Base-by-base conservation (phyloP, 768 basidiomycete genomes). In the Tulasnella sp. region DNA sequence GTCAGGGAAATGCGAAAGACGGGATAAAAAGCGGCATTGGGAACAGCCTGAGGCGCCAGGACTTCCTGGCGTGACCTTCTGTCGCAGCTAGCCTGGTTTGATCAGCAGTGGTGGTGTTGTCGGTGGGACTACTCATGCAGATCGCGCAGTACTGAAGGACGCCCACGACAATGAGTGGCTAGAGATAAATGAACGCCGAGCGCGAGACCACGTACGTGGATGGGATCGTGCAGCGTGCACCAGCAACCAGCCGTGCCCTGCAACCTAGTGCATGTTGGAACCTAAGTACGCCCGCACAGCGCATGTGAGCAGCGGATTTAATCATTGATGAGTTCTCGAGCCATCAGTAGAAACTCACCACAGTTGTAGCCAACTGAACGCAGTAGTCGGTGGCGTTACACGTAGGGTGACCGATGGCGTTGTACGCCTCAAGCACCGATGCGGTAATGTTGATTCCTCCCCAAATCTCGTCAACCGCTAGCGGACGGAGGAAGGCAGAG, bases 41-140 rank as follows among this genome's bases (percentile, higher is more conserved):
- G 19, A 12, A 40, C 40, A 40, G 40, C 40, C 7, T 40, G 7
- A 7, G 8, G 40, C 8, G 8, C 7, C 16, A 40, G 40, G n/a
- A 70, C 52, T 22, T 16, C 65, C 69, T 4, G 1, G 69, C 40
- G 19, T 70, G 69, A 14, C 69, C 69, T 26, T 62, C 59, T 4
- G 32, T 62, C 3, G 69, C 69, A 16, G 29, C 42, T n/a, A n/a
- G n/a, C 19, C 26, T 52, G 17, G 47, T 70, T n/a, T 70, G 69
- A 8, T 47, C 34, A 19, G 69, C 11, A 3, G 7, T 70, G 2
- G 69, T 70, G 47, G 69, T 70, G 52, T 70, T 62, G 59, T 70
- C 69, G 44, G 69, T 62, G 12, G 69, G 69, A 29, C 44, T 70
- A 42, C 6, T 59, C 69, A 70, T 70, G 32, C 69, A 70, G 16